Conservation (phyloP, 2,329 filamentous ascomycete genomes). For the Trichoderma atroviride region DNA sequence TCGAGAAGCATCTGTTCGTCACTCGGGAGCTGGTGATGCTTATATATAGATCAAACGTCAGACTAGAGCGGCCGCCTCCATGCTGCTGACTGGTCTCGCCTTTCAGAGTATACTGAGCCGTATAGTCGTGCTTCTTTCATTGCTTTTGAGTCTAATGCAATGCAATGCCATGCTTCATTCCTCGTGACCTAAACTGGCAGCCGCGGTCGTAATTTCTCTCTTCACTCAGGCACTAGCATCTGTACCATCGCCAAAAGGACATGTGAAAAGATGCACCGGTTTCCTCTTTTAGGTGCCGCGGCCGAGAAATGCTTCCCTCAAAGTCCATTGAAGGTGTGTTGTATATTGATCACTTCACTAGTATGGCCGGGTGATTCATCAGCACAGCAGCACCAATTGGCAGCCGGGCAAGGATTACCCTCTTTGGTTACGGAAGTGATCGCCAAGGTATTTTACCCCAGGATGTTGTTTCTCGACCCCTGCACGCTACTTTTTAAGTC, state of each 20-base stretch:
- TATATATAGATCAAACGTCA: not conserved
- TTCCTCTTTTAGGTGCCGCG: not conserved
- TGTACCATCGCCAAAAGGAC: not conserved
- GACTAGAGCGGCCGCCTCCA: not conserved
- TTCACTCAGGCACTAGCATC: not conserved
- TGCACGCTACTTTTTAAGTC: slow-evolving; percentile 8
- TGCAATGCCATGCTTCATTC: not conserved
- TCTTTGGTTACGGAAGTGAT: not conserved
- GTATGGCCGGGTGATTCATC: not conserved
- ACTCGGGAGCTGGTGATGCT: not conserved
- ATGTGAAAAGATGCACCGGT: not conserved
- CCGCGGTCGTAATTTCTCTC: not conserved
- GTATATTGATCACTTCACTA: not conserved
- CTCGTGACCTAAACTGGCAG: slow-evolving; percentile 1
- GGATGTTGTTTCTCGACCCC: not conserved
- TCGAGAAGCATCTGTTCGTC: not conserved
- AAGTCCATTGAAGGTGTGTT: not conserved
- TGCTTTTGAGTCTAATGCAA: not conserved
- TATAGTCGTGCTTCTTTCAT: not conserved
- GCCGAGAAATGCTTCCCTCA: not conserved
- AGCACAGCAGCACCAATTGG: not conserved
- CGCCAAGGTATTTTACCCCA: not conserved
- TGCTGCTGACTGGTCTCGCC: not conserved
- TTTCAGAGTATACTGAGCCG: not conserved
- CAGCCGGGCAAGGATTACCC: not conserved